Conservation (phyloP, 495 filamentous ascomycete species). For the Penicillium arizonense region DNA sequence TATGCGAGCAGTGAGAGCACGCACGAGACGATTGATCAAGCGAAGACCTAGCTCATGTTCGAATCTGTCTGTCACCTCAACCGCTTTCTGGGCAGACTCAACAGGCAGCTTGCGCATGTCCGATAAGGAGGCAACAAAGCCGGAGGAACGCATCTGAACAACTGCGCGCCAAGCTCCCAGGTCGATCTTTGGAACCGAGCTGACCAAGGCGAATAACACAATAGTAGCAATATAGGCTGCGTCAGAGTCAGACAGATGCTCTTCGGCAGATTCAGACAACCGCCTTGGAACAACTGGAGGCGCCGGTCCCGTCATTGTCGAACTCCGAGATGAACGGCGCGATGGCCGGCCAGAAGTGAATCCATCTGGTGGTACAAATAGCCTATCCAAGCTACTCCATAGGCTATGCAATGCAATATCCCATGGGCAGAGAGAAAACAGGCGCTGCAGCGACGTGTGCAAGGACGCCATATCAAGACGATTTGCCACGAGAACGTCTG, state of each 20-base stretch:
- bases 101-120: slow-evolving; percentile 37
- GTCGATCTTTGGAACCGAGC: slow-evolving; percentile 47
- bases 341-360: slow-evolving; percentile 41
- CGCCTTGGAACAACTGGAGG: slow-evolving; percentile 28
- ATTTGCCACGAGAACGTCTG: not conserved
- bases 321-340: slow-evolving; percentile 38
- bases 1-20: slow-evolving; percentile 50
- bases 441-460: slow-evolving; percentile 30
- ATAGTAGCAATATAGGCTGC: slow-evolving; percentile 57
- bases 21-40: slow-evolving; percentile 52
- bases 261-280: slow-evolving; percentile 27
- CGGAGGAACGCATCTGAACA: slow-evolving; percentile 50
- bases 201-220: slow-evolving; percentile 55
- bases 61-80: slow-evolving; percentile 49
- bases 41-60: slow-evolving; percentile 61
- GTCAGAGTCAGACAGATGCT: slow-evolving; percentile 51
- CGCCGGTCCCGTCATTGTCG: slow-evolving; percentile 20
- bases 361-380: slow-evolving; percentile 64
- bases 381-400: slow-evolving; percentile 66
- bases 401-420: slow-evolving; percentile 70
- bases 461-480: slow-evolving; percentile 33
- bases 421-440: slow-evolving; percentile 41
- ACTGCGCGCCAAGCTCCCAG: slow-evolving; percentile 49
- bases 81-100: slow-evolving; percentile 25
- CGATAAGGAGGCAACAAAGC: slow-evolving; percentile 49